Base-by-base conservation (phyloP, 805 yeast genomes). In the Blastobotrys peoriensis region DNA sequence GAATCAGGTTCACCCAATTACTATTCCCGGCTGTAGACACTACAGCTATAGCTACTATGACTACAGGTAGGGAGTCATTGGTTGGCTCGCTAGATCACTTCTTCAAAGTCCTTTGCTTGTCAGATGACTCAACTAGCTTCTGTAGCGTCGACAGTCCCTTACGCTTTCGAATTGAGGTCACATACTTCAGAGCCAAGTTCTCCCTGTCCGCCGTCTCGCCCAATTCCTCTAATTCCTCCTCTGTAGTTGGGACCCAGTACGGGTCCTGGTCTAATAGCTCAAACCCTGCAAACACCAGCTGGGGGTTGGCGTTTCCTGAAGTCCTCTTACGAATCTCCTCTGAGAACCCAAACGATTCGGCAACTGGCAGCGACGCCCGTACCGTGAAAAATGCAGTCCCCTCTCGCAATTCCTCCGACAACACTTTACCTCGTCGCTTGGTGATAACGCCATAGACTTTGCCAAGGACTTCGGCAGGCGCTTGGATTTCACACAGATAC, bases 241-340 rank as follows among this genome's bases (percentile, higher is more conserved):
- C 97, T 0, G 98, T 93, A 2, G 93, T 86, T 10, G 99, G 99
- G 13, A 93, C 95, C 99, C 99, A 93, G 71, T 85, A 93, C 37
- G 99, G 99, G 69, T 93, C 98, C 53, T 83, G 76, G 52, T 88
- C 95, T 41, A 91, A 76, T 51, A 81, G 69, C 57, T 88, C 93
- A 61, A 76, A 93, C 0, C 98, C 98, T 22, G 84, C 75, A 58
- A 91, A 93, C 6, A 89, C 86, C 43, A 93, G 71, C 63, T 93
- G 98, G 0, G 99, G 98, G 56, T 86, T 83, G 2, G 98, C 98
- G 2, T 96, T 95, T 47, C 99, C 99, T 1, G 96, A 86, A 0
- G 98, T 91, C 53, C 77, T 77, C 65, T 87, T 93, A 46, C 98
- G 72, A 36, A 93, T 86, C 53, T 94, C 98, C 57, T 91, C 98